phyloP scores from a whole-genome alignment of 2,329 filamentous ascomycete species.

The Colletotrichum theobromicola region DNA sequence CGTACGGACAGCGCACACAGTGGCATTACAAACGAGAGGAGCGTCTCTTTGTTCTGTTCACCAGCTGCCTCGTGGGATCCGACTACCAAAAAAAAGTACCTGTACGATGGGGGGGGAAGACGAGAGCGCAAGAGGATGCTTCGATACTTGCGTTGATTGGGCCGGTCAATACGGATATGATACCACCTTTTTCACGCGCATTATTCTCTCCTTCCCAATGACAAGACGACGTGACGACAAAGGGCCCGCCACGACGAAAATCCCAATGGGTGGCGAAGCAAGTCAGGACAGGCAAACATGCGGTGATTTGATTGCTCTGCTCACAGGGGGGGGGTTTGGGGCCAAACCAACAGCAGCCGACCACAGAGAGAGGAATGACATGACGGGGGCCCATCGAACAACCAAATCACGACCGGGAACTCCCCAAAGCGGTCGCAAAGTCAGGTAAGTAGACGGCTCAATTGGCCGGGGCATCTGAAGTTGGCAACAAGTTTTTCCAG shows the following conservation, averaged over 20 bases:
- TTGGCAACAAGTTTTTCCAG: neutral
- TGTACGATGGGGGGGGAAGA: slow-evolving; percentile 3
- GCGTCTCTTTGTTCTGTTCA: neutral
- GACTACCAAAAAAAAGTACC: neutral
- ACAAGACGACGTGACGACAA: neutral
- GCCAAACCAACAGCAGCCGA: neutral
- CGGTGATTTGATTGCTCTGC: neutral
- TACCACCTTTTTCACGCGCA: neutral
- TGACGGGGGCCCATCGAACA: neutral
- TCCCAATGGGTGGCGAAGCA: neutral
- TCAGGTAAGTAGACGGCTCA: neutral
- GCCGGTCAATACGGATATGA: slow-evolving; percentile 8
- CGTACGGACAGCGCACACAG: neutral
- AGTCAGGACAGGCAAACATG: neutral
- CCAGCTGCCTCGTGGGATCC: neutral
- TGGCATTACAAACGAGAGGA: neutral
- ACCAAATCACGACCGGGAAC: neutral
- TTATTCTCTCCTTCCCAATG: neutral
- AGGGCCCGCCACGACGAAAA: neutral
- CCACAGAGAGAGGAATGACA: neutral
- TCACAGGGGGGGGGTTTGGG: neutral
- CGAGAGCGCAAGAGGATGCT: neutral
- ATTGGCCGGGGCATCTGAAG: neutral
- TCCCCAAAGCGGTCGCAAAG: slow-evolving; percentile 3
- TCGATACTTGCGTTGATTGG: neutral